Evolutionary conservation across 2,329 filamentous ascomycete genomes (phyloP), one percentile per base, ranked within the genome.

Genomic region (Lasiodiplodia sp.): DNA sequence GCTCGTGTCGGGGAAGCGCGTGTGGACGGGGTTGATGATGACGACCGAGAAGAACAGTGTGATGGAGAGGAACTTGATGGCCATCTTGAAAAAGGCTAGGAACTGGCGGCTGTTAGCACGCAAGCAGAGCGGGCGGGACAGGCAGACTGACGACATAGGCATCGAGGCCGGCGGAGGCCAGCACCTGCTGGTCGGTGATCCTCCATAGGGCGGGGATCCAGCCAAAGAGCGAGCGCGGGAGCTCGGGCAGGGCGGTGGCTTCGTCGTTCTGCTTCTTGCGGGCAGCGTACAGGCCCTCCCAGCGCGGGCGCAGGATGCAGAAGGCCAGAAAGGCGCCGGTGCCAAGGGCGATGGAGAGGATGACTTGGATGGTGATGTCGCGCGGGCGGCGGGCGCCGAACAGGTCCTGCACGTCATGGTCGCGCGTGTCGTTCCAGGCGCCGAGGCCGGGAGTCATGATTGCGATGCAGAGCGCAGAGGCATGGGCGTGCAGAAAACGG

Each of bases 51-150:
- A 93, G 79, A 97, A 88, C 68, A 96, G 87, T 74, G 96, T 91
- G 64, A 92, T 83, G 18, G 87, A 83, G 63, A 98, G 90, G 73
- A 97, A 91, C 71, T 91, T 92, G 72, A 94, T 92, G 14, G 95
- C 91, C 89, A 98, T 96, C 78, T 94, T 96, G 85, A 97, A 98
- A 81, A 99, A 99, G 18, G 91, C 88, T 16, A 99, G 85, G 77
- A 99, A 97, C 87, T 88, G 53, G 16, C 75, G 67, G 31, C 4
- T 4, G 44, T 64, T 31, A 64, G 60, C 28, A 38, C 28, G 4
- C 21, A 21, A 11, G 44, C 2, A 8, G 28, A 3, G 18, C 12
- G 28, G 60, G 11, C 16, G 8, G 14, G 10, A 11, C n/a, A 23
- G 11, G 18, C 16, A 3, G 25, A 84, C 87, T 73, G 82, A 92